Evolutionary conservation across 768 basidiomycete genomes (phyloP).

Genomic region (Tulasnella calospora): DNA sequence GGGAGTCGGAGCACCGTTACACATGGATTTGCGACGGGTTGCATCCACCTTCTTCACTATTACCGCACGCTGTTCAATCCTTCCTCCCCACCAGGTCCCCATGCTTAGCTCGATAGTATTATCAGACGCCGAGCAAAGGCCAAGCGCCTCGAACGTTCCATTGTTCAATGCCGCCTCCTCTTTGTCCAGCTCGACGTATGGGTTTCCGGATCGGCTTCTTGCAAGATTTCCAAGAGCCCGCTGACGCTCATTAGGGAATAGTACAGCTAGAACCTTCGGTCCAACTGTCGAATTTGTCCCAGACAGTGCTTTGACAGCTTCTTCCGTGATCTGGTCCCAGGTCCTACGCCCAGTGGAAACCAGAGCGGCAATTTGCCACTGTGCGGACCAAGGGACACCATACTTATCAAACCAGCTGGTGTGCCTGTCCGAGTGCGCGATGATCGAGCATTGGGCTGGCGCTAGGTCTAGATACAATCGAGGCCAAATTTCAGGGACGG

Average conservation of each 20-base stretch:
- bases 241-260: constrained; percentile 14
- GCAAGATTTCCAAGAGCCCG: neutral
- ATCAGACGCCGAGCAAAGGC: constrained; percentile 34
- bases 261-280: constrained; percentile 32
- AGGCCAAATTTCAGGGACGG: neutral
- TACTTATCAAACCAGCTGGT: constrained; percentile 31
- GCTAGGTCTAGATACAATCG: neutral
- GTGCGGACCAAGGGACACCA: constrained; percentile 45
- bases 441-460: neutral
- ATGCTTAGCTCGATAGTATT: constrained; percentile 22
- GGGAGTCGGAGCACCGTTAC: neutral
- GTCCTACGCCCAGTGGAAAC: constrained; percentile 33
- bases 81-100: constrained; percentile 54
- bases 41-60: neutral
- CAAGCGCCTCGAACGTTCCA: constrained; percentile 42
- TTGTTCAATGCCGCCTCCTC: constrained; percentile 45
- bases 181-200: constrained; percentile 55
- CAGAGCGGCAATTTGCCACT: constrained; percentile 51
- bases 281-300: constrained; percentile 38
- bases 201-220: neutral
- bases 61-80: constrained; percentile 37
- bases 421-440: constrained; percentile 6
- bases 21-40: neutral
- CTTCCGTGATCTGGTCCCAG: constrained; percentile 37
- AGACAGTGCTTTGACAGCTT: constrained; percentile 33